These are phyloP conservation scores for Verticillium nonalfalfae DNA, from an alignment of 2,329 filamentous ascomycete genomes.

Conservation along the genomic window DNA sequence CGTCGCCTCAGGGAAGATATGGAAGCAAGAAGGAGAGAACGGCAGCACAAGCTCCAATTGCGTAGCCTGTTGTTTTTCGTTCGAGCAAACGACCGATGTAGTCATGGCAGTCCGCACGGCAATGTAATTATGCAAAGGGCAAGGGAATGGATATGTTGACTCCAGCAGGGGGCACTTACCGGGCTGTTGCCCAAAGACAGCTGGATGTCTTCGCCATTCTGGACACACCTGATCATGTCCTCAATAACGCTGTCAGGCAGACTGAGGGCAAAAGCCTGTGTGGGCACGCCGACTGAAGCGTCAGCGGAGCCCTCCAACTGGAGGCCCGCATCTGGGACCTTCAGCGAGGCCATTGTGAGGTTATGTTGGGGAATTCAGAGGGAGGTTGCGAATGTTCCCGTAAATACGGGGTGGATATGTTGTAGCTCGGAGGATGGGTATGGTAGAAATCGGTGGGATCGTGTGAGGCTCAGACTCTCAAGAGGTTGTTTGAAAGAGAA, in stretches of 20 bases:
- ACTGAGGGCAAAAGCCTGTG: conserved; percentile 52
- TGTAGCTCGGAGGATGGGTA: background rate
- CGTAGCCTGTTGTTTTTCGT: background rate
- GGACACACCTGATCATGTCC: conserved; percentile 55
- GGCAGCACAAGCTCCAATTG: background rate
- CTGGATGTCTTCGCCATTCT: conserved; percentile 49
- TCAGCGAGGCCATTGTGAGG: conserved; percentile 41
- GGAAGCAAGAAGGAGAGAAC: background rate
- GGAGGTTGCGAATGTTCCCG: background rate
- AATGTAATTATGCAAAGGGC: background rate
- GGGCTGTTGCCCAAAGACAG: conserved; percentile 52
- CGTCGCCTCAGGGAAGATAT: background rate
- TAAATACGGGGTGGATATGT: background rate
- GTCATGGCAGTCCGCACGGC: background rate
- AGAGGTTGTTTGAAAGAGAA: background rate
- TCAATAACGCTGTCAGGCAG: conserved; percentile 53
- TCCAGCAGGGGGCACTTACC: conserved; percentile 36
- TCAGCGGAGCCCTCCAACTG: conserved; percentile 41
- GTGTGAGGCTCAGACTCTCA: background rate
- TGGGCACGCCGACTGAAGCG: conserved; percentile 29
- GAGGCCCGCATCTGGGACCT: conserved; percentile 52
- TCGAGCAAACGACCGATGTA: background rate
- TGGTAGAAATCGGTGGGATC: background rate
- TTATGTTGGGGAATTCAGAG: background rate
- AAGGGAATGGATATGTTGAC: background rate